phyloP scores from a whole-genome alignment of 306 rosid species.

The Quercus engelmannii region DNA sequence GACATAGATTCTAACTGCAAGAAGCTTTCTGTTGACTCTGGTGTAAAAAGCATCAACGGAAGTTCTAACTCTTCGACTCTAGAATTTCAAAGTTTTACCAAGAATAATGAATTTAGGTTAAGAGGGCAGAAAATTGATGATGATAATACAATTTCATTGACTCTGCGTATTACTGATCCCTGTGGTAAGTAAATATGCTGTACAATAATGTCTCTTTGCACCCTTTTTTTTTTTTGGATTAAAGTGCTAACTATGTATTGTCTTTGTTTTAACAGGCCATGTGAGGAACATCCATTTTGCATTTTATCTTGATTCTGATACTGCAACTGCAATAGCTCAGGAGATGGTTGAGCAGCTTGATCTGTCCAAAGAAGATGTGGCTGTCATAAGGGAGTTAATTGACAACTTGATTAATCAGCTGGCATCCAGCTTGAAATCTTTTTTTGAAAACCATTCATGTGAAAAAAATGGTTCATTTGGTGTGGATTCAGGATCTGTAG shows the following conservation, averaged over 20 bases:
- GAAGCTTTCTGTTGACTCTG: constrained; percentile 37
- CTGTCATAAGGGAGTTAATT: constrained; percentile 63
- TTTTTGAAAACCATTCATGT: constrained; percentile 29
- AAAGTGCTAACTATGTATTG: background rate
- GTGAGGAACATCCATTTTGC: constrained; percentile 74
- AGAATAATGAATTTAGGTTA: constrained; percentile 53
- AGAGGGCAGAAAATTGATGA: constrained; percentile 51
- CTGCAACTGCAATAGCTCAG: constrained; percentile 68
- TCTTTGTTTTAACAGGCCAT: constrained; percentile 48
- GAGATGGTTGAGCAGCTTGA: constrained; percentile 93
- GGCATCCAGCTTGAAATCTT: constrained; percentile 53
- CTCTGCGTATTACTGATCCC: constrained; percentile 52
- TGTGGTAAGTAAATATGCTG: constrained; percentile 44
- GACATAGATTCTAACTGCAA: constrained; percentile 52
- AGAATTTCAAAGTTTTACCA: constrained; percentile 41
- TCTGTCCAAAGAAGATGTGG: constrained; percentile 52
- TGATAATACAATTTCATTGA: constrained; percentile 45
- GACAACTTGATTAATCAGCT: constrained; percentile 51
- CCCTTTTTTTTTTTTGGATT: background rate
- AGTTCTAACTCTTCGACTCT: constrained; percentile 33
- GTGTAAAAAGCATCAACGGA: constrained; percentile 26
- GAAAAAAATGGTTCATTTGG: constrained; percentile 29
- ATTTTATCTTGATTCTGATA: constrained; percentile 69
- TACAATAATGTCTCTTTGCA: background rate
- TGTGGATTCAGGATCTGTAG: constrained; percentile 21